These are phyloP conservation scores for Vanrija sp. DNA, from an alignment of 1,284 basidiomycete genomes.

Conservation along the genomic window DNA sequence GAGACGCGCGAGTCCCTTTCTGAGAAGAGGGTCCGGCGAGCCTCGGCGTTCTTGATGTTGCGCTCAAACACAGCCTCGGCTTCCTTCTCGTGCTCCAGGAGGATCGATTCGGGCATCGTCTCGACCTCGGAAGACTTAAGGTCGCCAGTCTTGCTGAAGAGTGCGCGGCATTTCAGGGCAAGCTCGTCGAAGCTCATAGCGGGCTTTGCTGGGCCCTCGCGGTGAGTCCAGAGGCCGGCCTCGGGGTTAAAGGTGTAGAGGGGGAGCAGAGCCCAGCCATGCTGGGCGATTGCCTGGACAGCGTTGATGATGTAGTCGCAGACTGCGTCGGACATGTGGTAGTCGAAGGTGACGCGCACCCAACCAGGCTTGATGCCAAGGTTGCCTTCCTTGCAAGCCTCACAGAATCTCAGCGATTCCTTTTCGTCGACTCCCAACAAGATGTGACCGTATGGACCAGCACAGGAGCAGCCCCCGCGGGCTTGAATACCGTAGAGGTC, in stretches of 20 bases:
- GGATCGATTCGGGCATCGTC: too few relatives aligned
- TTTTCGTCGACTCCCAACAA: neutral
- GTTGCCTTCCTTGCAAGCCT: neutral
- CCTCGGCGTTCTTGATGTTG: too few relatives aligned
- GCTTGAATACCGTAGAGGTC: slow-evolving; percentile 15
- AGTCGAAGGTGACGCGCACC: slow-evolving; percentile 8
- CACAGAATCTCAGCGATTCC: too few relatives aligned
- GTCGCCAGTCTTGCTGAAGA: too few relatives aligned
- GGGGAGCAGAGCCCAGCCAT: slow-evolving; percentile 5
- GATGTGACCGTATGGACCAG: slow-evolving; percentile 5
- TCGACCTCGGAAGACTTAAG: too few relatives aligned
- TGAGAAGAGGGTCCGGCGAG: too few relatives aligned
- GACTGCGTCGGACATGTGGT: neutral
- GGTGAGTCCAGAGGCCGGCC: slow-evolving; percentile 2
- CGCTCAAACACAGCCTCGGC: too few relatives aligned
- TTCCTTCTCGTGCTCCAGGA: too few relatives aligned
- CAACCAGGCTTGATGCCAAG: slow-evolving; percentile 5
- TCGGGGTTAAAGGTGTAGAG: slow-evolving; percentile 4
- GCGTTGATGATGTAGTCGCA: slow-evolving; percentile 10
- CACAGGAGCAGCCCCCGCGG: slow-evolving; percentile 10
- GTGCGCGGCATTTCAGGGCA: too few relatives aligned
- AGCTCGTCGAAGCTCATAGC: neutral
- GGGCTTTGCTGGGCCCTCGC: neutral
- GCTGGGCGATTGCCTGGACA: neutral
- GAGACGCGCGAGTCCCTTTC: too few relatives aligned